phyloP scores from a whole-genome alignment of 352 stramenopile genomes.

The Aphanomyces astaci region DNA sequence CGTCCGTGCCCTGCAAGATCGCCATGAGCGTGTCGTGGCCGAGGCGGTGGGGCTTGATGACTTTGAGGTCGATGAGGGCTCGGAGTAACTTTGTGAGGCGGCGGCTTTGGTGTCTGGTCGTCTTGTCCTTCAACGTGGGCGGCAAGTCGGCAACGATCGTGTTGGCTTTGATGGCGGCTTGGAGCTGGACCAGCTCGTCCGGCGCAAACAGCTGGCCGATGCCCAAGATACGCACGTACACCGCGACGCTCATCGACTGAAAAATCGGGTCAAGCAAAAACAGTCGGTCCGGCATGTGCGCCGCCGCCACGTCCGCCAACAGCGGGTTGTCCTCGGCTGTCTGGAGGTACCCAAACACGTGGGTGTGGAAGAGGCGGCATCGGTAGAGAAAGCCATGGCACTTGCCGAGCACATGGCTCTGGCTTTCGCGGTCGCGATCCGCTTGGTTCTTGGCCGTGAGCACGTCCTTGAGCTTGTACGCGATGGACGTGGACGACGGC shows the following conservation, averaged over 20 bases:
- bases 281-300: slow-evolving; percentile 21
- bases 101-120: slow-evolving; percentile 63
- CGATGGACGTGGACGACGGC: neutral
- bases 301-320: neutral
- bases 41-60: slow-evolving; percentile 72
- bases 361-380: slow-evolving; percentile 3
- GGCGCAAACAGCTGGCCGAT: slow-evolving; percentile 50
- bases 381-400: slow-evolving; percentile 15
- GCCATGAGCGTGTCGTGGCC: slow-evolving; percentile 72
- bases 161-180: slow-evolving; percentile 46
- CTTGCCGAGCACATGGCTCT: slow-evolving; percentile 1
- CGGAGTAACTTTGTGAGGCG: slow-evolving; percentile 65
- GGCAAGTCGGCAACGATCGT: slow-evolving; percentile 42
- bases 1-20: slow-evolving; percentile 58
- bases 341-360: slow-evolving; percentile 8
- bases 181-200: slow-evolving; percentile 41
- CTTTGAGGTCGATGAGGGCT: slow-evolving; percentile 52
- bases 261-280: slow-evolving; percentile 71
- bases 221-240: slow-evolving; percentile 77
- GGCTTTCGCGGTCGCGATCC: neutral
- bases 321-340: neutral
- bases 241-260: slow-evolving; percentile 61
- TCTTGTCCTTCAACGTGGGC: slow-evolving; percentile 38
- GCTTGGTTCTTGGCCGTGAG: neutral
- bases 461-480: slow-evolving; percentile 1